A percentile compares a stretch with the other conserved stretches of the same genome.
Conservation (phyloP, 306 rosid species). For the Abrus precatorius region DNA sequence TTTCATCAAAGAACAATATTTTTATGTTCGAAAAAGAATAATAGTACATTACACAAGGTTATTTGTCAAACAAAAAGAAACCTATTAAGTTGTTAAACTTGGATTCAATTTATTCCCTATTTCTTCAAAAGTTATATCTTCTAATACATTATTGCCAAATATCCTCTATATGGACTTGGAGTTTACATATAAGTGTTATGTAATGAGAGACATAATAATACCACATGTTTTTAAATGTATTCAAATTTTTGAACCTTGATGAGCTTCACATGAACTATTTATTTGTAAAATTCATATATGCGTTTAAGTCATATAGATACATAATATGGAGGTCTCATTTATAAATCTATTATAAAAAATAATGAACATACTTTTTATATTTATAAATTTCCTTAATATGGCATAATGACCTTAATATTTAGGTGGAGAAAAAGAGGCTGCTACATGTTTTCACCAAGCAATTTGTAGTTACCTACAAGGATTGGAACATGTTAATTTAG, state of each 20-base stretch:
- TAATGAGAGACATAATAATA: conserved; percentile 37
- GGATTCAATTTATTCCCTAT: conserved; percentile 22
- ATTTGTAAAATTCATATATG: conserved; percentile 6
- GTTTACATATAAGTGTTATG: conserved; percentile 16
- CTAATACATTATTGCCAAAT: conserved; percentile 26
- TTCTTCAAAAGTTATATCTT: conserved; percentile 33
- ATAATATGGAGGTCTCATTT: conserved; percentile 8
- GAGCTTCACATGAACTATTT: conserved; percentile 41
- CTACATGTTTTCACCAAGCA: conserved; percentile 92
- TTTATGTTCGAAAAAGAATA: conserved; percentile 25
- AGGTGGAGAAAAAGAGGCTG: conserved; percentile 89
- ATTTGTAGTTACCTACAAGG: conserved; percentile 79
- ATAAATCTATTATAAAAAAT: conserved; percentile 12
- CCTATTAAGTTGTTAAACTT: conserved; percentile 6
- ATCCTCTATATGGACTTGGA: conserved; percentile 27
- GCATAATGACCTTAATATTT: conserved; percentile 42
- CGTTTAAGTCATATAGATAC: conserved; percentile 22
- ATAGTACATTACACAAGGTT: conserved; percentile 20
- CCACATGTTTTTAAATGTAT: neutral
- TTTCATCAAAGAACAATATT: conserved; percentile 16
- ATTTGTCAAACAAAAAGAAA: conserved; percentile 46
- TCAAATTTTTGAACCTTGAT: conserved; percentile 38
- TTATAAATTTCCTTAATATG: conserved; percentile 32
- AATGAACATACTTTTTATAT: neutral
- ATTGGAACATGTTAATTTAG: conserved; percentile 82